Conservation (phyloP, 1,139 yeast genomes). For the Diutina mesorugosa region DNA sequence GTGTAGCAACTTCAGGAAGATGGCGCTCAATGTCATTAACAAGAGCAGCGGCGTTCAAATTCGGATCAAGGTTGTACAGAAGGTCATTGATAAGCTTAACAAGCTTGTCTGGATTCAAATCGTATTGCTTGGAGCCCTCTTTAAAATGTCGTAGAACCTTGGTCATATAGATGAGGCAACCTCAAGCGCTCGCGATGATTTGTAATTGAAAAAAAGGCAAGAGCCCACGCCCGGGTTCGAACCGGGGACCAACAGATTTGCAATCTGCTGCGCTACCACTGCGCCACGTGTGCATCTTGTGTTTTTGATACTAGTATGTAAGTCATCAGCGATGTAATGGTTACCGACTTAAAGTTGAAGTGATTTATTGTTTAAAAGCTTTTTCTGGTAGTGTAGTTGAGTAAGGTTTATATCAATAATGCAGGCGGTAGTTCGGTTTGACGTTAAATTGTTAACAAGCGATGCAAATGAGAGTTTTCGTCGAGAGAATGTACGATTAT, state of each 20-base stretch:
- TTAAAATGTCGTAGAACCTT: background rate
- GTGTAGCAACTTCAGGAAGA: background rate
- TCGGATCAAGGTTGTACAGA: background rate
- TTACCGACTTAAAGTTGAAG: no score
- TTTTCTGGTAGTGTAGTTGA: no score
- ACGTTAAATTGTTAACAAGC: no score
- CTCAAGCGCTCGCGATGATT: background rate
- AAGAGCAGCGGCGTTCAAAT: background rate
- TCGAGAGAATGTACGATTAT: no score
- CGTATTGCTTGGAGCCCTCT: background rate
- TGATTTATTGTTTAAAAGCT: no score
- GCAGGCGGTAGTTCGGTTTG: no score
- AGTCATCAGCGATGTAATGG: no score
- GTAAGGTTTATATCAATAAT: no score
- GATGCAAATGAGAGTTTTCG: no score
- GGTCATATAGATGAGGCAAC: background rate
- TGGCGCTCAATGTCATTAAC: background rate
- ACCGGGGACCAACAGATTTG: constrained; percentile 10
- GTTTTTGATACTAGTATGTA: no score
- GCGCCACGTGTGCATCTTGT: constrained; percentile 7
- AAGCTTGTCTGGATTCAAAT: background rate
- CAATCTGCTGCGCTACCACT: constrained; percentile 12
- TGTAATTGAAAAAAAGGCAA: background rate
- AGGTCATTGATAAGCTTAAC: background rate
- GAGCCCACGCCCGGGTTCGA: constrained; percentile 3